A percentile compares a stretch with the other conserved stretches of the same genome.
Evolutionary conservation across 345 rosid species (phyloP).

Genomic region (thale cress (Arabidopsis thaliana)): DNA sequence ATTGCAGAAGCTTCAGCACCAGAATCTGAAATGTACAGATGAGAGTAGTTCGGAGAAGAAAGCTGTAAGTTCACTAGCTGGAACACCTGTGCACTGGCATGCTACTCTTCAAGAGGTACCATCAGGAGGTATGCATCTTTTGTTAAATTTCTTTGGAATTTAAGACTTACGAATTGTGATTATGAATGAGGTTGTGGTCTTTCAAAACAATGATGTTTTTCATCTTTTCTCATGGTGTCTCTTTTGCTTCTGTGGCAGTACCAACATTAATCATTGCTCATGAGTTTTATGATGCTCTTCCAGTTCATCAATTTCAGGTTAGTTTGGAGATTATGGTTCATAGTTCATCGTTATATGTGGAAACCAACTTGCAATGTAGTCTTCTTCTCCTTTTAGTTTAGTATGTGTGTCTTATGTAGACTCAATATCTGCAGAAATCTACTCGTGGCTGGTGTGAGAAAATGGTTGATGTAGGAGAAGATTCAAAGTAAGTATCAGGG

Average conservation of each 20-base stretch:
- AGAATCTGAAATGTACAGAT: constrained; percentile 66
- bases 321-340: constrained; percentile 32
- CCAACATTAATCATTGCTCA: constrained; percentile 89
- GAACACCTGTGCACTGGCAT: constrained; percentile 80
- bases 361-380: background rate
- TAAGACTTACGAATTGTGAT: constrained; percentile 1
- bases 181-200: background rate
- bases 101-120: constrained; percentile 81
- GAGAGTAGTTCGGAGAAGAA: constrained; percentile 50
- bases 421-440: constrained; percentile 58
- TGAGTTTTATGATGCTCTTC: constrained; percentile 95
- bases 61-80: constrained; percentile 60
- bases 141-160: constrained; percentile 32
- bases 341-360: background rate
- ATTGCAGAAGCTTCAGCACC: constrained; percentile 73
- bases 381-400: background rate
- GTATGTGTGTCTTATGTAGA: constrained; percentile 15
- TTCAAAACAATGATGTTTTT: background rate
- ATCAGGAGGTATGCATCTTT: constrained; percentile 68
- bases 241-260: constrained; percentile 54
- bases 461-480: constrained; percentile 80
- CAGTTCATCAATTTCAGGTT: constrained; percentile 97
- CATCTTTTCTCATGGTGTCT: constrained; percentile 24
- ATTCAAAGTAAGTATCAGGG: constrained; percentile 60
- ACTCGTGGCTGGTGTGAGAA: constrained; percentile 94